Conservation (phyloP, 306 rosid species). For the Dalbergia oliveri region DNA sequence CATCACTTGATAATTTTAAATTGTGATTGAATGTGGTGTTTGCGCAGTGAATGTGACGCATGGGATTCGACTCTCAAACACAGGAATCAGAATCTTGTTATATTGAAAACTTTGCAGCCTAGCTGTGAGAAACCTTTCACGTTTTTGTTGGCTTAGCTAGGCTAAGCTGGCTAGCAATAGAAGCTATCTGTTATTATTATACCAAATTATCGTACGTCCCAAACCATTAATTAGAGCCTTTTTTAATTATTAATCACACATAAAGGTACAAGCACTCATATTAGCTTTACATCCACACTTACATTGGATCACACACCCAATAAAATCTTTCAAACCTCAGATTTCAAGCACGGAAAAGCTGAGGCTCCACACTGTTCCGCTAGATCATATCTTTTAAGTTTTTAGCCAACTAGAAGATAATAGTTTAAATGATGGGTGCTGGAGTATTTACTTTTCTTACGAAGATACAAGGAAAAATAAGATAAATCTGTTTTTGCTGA, state of each 20-base stretch:
- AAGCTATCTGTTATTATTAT: constrained; percentile 21
- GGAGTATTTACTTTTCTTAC: too few relatives aligned
- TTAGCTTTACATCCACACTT: not conserved
- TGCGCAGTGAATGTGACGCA: constrained; percentile 35
- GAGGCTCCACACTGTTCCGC: too few relatives aligned
- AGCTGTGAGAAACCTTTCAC: constrained; percentile 32
- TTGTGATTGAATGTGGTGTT: not conserved
- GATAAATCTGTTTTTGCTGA: not conserved
- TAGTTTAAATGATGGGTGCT: too few relatives aligned
- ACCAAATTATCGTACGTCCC: not conserved
- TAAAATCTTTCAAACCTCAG: not conserved
- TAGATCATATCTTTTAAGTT: too few relatives aligned
- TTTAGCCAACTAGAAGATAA: too few relatives aligned
- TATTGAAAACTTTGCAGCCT: constrained; percentile 39
- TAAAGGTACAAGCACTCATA: constrained; percentile 1
- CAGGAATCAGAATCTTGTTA: constrained; percentile 48
- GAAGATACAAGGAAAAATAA: not conserved
- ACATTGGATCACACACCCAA: constrained; percentile 32
- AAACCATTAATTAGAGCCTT: constrained; percentile 15
- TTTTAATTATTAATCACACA: constrained; percentile 31
- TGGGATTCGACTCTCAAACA: constrained; percentile 45
- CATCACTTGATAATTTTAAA: not conserved
- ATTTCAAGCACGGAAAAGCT: too few relatives aligned
- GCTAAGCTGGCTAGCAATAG: constrained; percentile 30
- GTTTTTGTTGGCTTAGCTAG: constrained; percentile 33